Conservation (phyloP, 257 asterid species). For the Nicotiana sylvestris region DNA sequence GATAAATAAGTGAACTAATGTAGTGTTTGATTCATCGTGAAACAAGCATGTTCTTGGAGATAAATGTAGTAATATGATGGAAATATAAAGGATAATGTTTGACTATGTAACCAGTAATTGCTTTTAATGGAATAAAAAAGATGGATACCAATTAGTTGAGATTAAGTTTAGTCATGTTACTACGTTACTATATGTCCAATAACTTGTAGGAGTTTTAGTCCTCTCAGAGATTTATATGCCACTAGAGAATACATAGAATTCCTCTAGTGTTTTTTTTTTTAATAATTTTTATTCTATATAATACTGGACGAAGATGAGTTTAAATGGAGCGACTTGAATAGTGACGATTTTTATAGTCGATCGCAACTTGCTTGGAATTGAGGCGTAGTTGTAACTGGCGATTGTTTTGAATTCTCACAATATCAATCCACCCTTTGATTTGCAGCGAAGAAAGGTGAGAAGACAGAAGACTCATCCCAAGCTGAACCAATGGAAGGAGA, state of each 20-base stretch:
- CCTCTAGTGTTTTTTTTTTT: neutral
- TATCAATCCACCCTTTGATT: neutral
- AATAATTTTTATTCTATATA: no score
- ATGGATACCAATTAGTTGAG: neutral
- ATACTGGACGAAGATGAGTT: neutral
- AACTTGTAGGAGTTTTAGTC: neutral
- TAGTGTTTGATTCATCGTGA: neutral
- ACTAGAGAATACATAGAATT: neutral
- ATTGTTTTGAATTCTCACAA: neutral
- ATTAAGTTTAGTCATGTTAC: neutral
- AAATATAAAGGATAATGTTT: neutral
- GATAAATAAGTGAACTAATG: neutral
- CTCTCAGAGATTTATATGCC: neutral
- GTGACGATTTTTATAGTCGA: no score
- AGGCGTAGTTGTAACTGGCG: neutral
- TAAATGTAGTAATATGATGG: neutral
- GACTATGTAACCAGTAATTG: neutral
- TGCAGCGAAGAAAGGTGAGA: slow-evolving; percentile 67
- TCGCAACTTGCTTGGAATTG: no score
- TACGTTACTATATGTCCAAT: neutral
- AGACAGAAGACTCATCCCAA: slow-evolving; percentile 37
- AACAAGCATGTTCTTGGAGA: neutral
- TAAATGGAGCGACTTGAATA: no score
- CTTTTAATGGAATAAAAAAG: neutral
- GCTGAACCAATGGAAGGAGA: slow-evolving; percentile 41